phyloP scores from a whole-genome alignment of 2,329 filamentous ascomycete species.

The Epichloe amarillans region DNA sequence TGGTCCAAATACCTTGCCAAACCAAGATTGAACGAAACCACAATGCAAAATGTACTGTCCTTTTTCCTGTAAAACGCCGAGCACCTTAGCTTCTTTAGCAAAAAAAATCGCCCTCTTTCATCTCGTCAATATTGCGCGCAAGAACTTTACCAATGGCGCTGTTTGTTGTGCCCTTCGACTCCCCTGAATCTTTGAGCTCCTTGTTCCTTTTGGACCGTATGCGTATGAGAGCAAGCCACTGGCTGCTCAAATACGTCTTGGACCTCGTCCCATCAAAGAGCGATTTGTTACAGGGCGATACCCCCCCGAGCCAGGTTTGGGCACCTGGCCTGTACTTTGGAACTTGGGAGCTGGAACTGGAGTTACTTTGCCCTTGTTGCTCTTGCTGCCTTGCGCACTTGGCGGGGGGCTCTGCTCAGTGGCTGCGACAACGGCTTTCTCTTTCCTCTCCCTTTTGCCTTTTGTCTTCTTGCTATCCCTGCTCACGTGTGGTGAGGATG shows the following conservation, averaged over 20 bases:
- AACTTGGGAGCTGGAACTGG: constrained; percentile 14
- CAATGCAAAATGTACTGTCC: background rate
- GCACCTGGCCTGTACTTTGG: constrained; percentile 12
- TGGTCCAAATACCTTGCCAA: background rate
- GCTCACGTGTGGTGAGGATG: constrained; percentile 11
- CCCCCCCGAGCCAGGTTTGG: background rate
- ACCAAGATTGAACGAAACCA: background rate
- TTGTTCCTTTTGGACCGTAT: background rate
- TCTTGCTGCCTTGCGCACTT: constrained; percentile 10
- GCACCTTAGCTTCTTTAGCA: constrained; percentile 3
- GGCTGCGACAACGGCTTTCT: constrained; percentile 8
- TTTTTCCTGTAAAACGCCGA: constrained; percentile 4
- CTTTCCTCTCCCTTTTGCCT: constrained; percentile 18
- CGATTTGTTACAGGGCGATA: background rate
- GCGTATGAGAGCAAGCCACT: background rate
- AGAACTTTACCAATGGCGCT: background rate
- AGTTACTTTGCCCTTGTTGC: constrained; percentile 10
- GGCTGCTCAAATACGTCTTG: background rate
- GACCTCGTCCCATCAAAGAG: background rate
- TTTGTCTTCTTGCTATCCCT: constrained; percentile 18
- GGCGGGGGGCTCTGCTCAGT: constrained; percentile 10
- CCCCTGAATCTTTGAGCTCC: background rate
- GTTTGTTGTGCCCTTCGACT: background rate
- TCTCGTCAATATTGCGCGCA: background rate
- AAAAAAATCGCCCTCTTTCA: background rate